Evolutionary conservation across 2,329 filamentous ascomycete species (phyloP), one percentile per base, ranked within the genome.

Genomic region (Cordyceps cicadae): DNA sequence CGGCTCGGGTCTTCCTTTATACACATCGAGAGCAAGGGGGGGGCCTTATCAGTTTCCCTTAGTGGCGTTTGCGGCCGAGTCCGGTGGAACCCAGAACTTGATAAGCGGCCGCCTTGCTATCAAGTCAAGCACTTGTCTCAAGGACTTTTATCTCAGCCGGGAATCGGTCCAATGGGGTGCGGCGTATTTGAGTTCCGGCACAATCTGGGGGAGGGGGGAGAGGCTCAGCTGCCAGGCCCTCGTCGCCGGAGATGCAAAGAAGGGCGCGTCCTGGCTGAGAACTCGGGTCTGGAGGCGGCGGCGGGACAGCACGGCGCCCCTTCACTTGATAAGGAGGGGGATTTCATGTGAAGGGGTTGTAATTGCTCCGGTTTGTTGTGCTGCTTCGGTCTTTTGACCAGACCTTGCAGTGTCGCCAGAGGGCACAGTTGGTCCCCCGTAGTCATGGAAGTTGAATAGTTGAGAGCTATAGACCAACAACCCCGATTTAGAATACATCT

Each of bases 1-100:
- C 54, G 54, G 54, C 54, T 26, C 54, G 19, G 43, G 11, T 48
- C 26, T 32, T 19, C 43, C 54, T 56, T 56, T 56, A 56, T 56
- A 56, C 54, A 29, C 19, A 48, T 15, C 24, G 5, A 4, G 4
- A 17, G 24, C n/a, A 1, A 7, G 14, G n/a, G n/a, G n/a, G n/a
- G n/a, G 39, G 9, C 43, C 43, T 56, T 56, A 56, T 56, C 54
- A 48, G 6, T 24, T 24, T n/a, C 34, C 41, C 24, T 29, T 34
- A 45, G 54, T 48, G 54, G 41, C 54, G 43, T 54, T 55, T 19
- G 53, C 29, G 14, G 14, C 39, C 12, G 41, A 37, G 43, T n/a
- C 29, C 6, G 12, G 54, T 56, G 43, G 54, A 7, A 43, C 54
- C 54, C 54, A 48, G 48, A 48, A 26, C 43, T 56, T 56, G 54